Percentiles rank a stretch among this genome's conserved stretches.
Conservation (phyloP, 495 filamentous ascomycete species). For the Hypoxylon crocopeplum region DNA sequence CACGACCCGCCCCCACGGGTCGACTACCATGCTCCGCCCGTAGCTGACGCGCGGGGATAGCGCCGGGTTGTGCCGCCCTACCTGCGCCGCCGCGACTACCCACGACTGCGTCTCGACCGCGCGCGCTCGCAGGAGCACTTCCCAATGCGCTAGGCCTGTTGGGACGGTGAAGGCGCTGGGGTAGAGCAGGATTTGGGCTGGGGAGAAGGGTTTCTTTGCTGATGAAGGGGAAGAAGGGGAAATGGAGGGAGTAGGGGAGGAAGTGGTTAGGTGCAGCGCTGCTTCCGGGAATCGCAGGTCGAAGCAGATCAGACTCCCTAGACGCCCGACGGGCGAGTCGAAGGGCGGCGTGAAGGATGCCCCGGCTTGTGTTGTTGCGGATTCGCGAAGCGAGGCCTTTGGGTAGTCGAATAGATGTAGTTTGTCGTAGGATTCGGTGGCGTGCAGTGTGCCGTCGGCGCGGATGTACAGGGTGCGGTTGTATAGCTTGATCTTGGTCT, state of each 20-base stretch:
- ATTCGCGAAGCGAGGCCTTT: slow-evolving; percentile 31
- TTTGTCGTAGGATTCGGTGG: slow-evolving; percentile 60
- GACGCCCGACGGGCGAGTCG: slow-evolving; percentile 70
- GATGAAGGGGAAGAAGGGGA: not conserved
- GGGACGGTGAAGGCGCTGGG: slow-evolving; percentile 91
- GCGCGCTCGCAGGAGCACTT: slow-evolving; percentile 73
- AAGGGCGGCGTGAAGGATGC: slow-evolving; percentile 64
- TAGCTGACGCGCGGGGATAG: slow-evolving; percentile 72
- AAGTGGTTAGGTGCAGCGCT: slow-evolving; percentile 67
- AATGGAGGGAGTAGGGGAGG: slow-evolving; percentile 32
- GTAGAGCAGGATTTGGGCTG: slow-evolving; percentile 80
- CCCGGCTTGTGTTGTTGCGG: slow-evolving; percentile 48
- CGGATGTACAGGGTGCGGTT: slow-evolving; percentile 58
- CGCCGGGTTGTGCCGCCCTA: slow-evolving; percentile 73
- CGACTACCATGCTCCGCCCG: slow-evolving; percentile 86
- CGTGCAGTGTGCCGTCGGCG: slow-evolving; percentile 45
- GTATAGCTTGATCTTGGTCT: slow-evolving; percentile 43
- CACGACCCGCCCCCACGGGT: slow-evolving; percentile 85
- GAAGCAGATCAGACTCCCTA: slow-evolving; percentile 87
- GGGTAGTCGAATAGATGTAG: slow-evolving; percentile 57
- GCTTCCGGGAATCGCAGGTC: slow-evolving; percentile 90
- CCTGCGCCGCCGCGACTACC: slow-evolving; percentile 88
- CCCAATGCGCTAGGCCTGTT: slow-evolving; percentile 89
- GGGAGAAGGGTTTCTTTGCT: slow-evolving; percentile 29
- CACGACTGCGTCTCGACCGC: slow-evolving; percentile 91